A percentile compares a stretch with the other conserved stretches of the same genome.
Conservation (phyloP, 164 flowering plant genomes). For the Platanus orientalis region DNA sequence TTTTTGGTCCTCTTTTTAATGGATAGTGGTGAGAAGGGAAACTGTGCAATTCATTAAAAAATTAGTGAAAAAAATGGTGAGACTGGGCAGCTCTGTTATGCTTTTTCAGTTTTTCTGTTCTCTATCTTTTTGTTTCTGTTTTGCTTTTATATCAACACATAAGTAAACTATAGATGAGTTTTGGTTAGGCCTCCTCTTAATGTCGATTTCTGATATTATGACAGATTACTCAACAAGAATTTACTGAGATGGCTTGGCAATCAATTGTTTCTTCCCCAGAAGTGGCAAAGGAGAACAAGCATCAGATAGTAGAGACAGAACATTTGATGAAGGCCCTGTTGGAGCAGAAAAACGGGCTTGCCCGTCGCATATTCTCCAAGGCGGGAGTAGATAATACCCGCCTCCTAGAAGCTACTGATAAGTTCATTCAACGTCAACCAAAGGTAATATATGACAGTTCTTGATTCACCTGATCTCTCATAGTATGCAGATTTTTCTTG, state of each 20-base stretch:
- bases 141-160: too few relatives aligned
- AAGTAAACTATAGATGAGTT: background rate
- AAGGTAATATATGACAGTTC: conserved; percentile 43
- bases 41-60: too few relatives aligned
- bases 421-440: conserved; percentile 83
- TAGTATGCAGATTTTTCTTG: background rate
- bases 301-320: conserved; percentile 98
- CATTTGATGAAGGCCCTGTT: conserved; percentile 87
- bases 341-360: conserved; percentile 98
- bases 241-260: conserved; percentile 99
- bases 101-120: too few relatives aligned
- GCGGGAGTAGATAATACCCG: conserved; percentile 83
- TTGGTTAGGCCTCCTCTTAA: background rate
- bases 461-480: background rate
- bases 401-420: conserved; percentile 86
- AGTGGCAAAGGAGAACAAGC: conserved; percentile 90
- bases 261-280: conserved; percentile 88
- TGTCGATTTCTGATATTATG: background rate
- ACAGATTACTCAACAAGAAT: conserved; percentile 95
- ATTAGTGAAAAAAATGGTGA: too few relatives aligned
- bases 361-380: conserved; percentile 90
- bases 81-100: too few relatives aligned
- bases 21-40: too few relatives aligned
- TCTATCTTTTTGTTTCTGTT: too few relatives aligned
- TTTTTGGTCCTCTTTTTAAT: too few relatives aligned